Base-by-base conservation (phyloP, 2,329 filamentous ascomycete genomes). In the Blastomyces silverae region DNA sequence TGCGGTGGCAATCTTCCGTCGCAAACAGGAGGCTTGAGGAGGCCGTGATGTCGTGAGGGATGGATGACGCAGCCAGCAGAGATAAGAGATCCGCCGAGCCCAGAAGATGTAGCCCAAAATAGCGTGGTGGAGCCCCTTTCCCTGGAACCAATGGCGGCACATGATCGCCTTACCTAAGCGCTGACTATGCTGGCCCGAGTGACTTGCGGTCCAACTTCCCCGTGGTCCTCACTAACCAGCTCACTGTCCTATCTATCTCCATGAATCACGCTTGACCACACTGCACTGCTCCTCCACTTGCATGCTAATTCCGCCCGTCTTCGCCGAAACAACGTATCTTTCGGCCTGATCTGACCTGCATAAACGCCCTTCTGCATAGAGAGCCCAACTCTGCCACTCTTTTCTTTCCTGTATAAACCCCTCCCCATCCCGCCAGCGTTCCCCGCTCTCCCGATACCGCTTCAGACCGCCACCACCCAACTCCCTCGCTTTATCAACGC, bases 201-300 rank as follows among this genome's bases (percentile, higher is more conserved):
- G 20, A 25, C 28, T 53, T 52, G 8, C 20, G 6, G n/a, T 25
- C 25, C n/a, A 28, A 53, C 50, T 28, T 55, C 28, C 28, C 28
- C 52, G 20, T 20, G 2, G 3, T 31, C 53, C 28, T 53, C 37
- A 39, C 25, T 52, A 28, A n/a, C 48, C 48, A 25, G 11, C 20
- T 22, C 3, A 2, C 11, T 48, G 46, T 20, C 34, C 31, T 37
- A 37, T 46, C 22, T 50, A 50, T 37, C 31, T 61, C 58, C 25
- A 34, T 61, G 58, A 61, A 46, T 48, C 58, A 61, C 58, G 22
- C 31, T 42, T n/a, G 44, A 48, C 58, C 58, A 61, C 58, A 20
- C 58, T 39, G 31, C 58, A 17, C 53, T 7, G 53, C 25, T 37
- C 28, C 58, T 22, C 42, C 8, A 6, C n/a, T 31, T 48, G 22